Evolutionary conservation across 164 flowering plant genomes (phyloP).

Genomic region (Platanus orientalis): DNA sequence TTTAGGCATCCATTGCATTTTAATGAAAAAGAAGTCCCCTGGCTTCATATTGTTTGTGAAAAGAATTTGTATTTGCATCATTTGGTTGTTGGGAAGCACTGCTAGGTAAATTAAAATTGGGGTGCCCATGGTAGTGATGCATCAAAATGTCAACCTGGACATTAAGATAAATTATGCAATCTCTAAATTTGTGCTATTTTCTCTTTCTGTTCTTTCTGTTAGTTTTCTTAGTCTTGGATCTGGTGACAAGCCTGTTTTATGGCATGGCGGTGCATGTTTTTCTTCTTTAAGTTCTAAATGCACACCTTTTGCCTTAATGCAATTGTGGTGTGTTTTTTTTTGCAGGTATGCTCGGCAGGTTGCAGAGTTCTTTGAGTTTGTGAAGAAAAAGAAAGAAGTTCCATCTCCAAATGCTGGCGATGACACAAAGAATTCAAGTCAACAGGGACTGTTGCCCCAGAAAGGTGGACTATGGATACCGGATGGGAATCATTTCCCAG

Average conservation of each 20-base stretch:
- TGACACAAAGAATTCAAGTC: conserved; percentile 19
- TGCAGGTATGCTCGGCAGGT: conserved; percentile 96
- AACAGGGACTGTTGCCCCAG: conserved; percentile 47
- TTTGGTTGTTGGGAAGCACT: not conserved
- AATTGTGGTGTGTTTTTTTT: not conserved
- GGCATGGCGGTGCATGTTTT: not conserved
- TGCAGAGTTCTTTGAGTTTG: conserved; percentile 87
- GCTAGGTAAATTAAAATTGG: not conserved
- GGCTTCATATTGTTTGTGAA: not conserved
- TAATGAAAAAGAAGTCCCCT: not conserved
- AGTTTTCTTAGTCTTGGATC: no score
- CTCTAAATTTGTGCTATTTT: no score
- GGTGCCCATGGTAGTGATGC: not conserved
- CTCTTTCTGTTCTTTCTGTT: no score
- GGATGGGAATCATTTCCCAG: conserved; percentile 46
- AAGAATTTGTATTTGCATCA: not conserved
- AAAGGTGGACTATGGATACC: conserved; percentile 67
- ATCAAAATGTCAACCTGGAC: not conserved
- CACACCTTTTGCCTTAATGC: not conserved
- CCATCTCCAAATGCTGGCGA: conserved; percentile 23
- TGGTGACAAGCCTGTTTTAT: no score
- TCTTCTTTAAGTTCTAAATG: not conserved
- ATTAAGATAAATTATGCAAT: no score
- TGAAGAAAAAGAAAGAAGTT: conserved; percentile 74
- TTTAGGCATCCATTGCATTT: no score